Percentiles rank a stretch among this genome's conserved stretches.
phyloP scores from a whole-genome alignment of 805 yeast genomes.

The Starmerella scarabaei region DNA sequence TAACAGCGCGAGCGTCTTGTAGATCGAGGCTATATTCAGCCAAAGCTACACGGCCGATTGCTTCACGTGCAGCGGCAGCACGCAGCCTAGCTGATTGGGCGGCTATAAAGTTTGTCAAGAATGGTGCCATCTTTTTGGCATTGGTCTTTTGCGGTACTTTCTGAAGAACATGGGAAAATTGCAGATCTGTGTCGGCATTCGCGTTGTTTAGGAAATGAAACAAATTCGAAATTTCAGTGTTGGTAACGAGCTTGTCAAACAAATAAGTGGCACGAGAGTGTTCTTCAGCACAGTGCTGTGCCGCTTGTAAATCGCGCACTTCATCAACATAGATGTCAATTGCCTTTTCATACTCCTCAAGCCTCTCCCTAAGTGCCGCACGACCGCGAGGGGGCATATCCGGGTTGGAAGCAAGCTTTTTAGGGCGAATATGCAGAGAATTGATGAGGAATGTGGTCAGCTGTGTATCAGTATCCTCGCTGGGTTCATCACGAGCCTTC shows the following conservation, averaged over 20 bases:
- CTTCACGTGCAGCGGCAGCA: slow-evolving; percentile 1
- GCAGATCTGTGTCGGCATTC: not conserved
- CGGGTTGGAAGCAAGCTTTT: slow-evolving; percentile 1
- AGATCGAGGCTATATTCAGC: slow-evolving; percentile 12
- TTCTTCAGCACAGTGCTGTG: slow-evolving; percentile 47
- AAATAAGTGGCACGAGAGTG: slow-evolving; percentile 21
- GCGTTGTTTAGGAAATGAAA: slow-evolving; percentile 3
- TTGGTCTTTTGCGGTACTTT: not conserved
- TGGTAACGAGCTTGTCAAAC: slow-evolving; percentile 7
- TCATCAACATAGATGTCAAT: slow-evolving; percentile 45
- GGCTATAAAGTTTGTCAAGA: not conserved
- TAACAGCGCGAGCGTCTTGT: slow-evolving; percentile 1
- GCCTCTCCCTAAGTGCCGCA: slow-evolving; percentile 44
- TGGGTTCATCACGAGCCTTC: no score
- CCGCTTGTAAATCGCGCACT: slow-evolving; percentile 41
- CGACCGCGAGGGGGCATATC: slow-evolving; percentile 27
- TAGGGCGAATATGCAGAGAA: slow-evolving; percentile 1
- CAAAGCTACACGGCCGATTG: slow-evolving; percentile 10
- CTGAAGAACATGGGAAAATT: not conserved
- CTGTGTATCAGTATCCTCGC: not conserved
- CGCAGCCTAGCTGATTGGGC: not conserved
- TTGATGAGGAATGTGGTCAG: slow-evolving; percentile 1
- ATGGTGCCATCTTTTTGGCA: not conserved
- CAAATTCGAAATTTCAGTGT: not conserved
- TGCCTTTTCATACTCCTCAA: slow-evolving; percentile 51